Evolutionary conservation across 352 stramenopile genomes (phyloP), one percentile per base, ranked within the genome.

Genomic region (Phytophthora citricola): DNA sequence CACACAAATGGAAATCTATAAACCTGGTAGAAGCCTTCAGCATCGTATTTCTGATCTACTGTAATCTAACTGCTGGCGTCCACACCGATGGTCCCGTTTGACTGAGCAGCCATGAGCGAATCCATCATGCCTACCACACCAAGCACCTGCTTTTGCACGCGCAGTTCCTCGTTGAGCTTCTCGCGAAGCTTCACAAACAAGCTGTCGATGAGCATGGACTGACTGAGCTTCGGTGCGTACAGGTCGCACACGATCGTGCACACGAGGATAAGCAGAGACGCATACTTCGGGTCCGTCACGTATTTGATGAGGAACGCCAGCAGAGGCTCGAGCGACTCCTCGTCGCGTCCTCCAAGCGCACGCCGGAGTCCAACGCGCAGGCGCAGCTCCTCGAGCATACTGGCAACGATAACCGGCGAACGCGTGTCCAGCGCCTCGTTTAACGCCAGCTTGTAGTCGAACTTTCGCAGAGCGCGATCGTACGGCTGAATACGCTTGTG

Each of bases 301-400:
- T 98, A 98, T 75, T 97, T 95, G 68, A 97, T 96, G 29, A 97
- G 85, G 72, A 98, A 99, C 58, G 95, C 93, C 26, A 99, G 77
- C 36, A 99, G 72, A 14, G 96, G 93, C 79, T 99, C 94, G 10
- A 99, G 78, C 17, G 90, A 92, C 58, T 98, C 91, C 70, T 98
- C 97, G 64, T 98, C 93, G 24, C 96, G 91, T 52, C 95, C 95
- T 12, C 81, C 79, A 11, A 99, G 73, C 15, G 97, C 96, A 58
- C 84, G 88, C 50, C 89, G 83, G 43, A 98, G 86, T 61, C 95
- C 95, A 31, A 95, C 81, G 52, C 97, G 89, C 44, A 97, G 91
- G 45, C 92, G 92, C 26, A 99, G 75, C 73, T 99, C 97, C 69
- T 98, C 94, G 8, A 99, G 83, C 62, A 99, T 97, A 47, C 92